These are phyloP conservation scores for Citeromyces nyonsensis DNA, from an alignment of 805 yeast genomes.

Conservation along the genomic window DNA sequence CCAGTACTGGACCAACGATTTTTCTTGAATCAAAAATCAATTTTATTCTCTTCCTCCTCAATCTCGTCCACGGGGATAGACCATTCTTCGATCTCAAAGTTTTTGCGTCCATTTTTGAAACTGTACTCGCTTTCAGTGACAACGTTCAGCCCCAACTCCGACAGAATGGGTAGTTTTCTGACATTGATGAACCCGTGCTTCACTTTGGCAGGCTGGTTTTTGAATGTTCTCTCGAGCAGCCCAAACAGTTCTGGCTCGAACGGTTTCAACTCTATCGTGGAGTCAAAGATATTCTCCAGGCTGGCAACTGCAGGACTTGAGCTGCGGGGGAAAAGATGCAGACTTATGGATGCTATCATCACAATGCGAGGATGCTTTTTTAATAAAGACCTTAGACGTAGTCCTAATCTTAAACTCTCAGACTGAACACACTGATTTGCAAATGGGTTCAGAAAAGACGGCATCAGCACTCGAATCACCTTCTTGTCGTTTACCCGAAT, in stretches of 20 bases:
- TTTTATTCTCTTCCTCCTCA: slow-evolving; percentile 18
- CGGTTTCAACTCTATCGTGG: slow-evolving; percentile 64
- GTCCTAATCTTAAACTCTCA: slow-evolving; percentile 44
- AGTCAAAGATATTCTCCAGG: slow-evolving; percentile 47
- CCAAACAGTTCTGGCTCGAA: slow-evolving; percentile 61
- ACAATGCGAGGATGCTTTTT: slow-evolving; percentile 23
- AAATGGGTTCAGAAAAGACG: slow-evolving; percentile 70
- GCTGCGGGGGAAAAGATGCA: slow-evolving; percentile 50
- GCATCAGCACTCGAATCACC: slow-evolving; percentile 53
- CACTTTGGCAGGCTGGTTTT: slow-evolving; percentile 55
- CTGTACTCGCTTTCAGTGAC: slow-evolving; percentile 64
- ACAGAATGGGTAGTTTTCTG: slow-evolving; percentile 51
- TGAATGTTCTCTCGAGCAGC: slow-evolving; percentile 53
- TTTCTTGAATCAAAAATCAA: slow-evolving; percentile 1
- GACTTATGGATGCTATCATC: slow-evolving; percentile 39
- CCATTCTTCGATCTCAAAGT: slow-evolving; percentile 85
- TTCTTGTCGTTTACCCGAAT: slow-evolving; percentile 25
- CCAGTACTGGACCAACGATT: slow-evolving; percentile 16
- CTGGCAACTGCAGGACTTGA: slow-evolving; percentile 24
- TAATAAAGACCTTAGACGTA: slow-evolving; percentile 36
- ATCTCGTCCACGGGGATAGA: slow-evolving; percentile 93
- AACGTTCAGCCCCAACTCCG: slow-evolving; percentile 72
- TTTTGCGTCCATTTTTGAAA: slow-evolving; percentile 69
- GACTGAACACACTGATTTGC: slow-evolving; percentile 30
- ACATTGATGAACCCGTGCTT: slow-evolving; percentile 82